Percentiles rank a stretch among this genome's conserved stretches.
Evolutionary conservation across 2,329 filamentous ascomycete species (phyloP).

Genomic region (Arthrobotrys conoides): DNA sequence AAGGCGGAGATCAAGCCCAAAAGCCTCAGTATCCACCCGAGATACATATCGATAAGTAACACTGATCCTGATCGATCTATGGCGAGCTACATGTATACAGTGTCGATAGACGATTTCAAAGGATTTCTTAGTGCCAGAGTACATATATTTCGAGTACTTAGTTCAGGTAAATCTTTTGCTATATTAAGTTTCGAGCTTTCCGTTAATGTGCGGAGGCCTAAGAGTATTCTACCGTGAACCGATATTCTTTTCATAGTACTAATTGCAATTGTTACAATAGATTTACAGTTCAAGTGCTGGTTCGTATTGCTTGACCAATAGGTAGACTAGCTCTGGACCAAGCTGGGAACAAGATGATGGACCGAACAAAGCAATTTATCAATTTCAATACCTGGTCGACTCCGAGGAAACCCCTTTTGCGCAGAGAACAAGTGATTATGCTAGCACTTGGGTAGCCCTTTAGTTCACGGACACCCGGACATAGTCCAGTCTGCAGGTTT

Average conservation of each 20-base stretch:
- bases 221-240: no score
- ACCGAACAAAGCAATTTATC: constrained; percentile 13
- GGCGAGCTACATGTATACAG: background rate
- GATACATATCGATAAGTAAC: constrained; percentile 38
- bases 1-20: constrained; percentile 32
- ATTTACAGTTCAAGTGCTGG: background rate
- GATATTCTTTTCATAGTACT: background rate
- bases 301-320: background rate
- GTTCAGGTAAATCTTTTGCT: background rate
- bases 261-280: background rate
- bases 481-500: background rate
- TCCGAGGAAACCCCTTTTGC: constrained; percentile 19
- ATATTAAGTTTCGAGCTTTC: constrained; percentile 6
- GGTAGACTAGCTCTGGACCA: background rate
- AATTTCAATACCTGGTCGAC: constrained; percentile 8
- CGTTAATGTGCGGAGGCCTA: background rate
- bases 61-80: constrained; percentile 16
- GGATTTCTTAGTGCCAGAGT: background rate
- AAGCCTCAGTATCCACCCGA: constrained; percentile 21
- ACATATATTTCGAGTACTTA: background rate
- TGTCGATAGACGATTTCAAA: constrained; percentile 16
- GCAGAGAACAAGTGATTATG: constrained; percentile 4
- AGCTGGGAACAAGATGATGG: background rate
- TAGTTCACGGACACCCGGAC: constrained; percentile 22
- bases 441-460: constrained; percentile 4